phyloP scores from a whole-genome alignment of 208 protist genomes.

The Crithidia brevicula region DNA sequence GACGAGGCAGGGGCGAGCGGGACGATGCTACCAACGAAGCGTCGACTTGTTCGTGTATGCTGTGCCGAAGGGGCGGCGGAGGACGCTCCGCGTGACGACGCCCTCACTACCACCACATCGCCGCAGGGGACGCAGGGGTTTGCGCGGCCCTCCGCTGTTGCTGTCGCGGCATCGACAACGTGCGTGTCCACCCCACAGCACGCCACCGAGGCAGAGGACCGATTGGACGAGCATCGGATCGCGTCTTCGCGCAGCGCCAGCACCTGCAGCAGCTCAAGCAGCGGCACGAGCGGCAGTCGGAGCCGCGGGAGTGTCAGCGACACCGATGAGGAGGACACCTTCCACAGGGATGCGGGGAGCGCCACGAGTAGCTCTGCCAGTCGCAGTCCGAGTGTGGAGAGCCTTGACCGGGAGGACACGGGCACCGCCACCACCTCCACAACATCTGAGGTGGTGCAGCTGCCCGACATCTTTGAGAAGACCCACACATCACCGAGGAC shows the following conservation, averaged over 20 bases:
- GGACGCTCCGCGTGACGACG: background rate
- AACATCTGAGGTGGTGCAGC: background rate
- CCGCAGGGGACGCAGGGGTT: too few species aligned
- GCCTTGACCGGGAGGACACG: background rate
- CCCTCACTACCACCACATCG: background rate
- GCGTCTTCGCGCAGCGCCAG: background rate
- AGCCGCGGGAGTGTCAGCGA: background rate
- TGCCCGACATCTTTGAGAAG: slow-evolving; percentile 4
- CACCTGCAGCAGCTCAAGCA: background rate
- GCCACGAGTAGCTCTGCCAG: background rate
- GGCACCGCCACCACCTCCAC: background rate
- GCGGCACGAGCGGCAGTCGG: background rate
- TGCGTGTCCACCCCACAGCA: too few species aligned
- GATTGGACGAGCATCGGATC: background rate
- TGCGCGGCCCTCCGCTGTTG: too few species aligned
- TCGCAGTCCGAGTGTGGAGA: background rate
- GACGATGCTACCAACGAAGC: background rate
- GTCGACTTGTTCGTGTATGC: slow-evolving; percentile 10
- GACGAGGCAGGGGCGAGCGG: background rate
- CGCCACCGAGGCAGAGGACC: background rate
- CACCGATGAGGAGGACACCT: background rate
- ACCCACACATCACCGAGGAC: background rate
- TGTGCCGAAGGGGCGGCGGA: background rate
- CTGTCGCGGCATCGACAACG: too few species aligned
- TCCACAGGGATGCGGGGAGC: background rate